Evolutionary conservation across 1,139 yeast species (phyloP), one percentile per base, ranked within the genome.

Genomic region (Scheffersomyces titani): DNA sequence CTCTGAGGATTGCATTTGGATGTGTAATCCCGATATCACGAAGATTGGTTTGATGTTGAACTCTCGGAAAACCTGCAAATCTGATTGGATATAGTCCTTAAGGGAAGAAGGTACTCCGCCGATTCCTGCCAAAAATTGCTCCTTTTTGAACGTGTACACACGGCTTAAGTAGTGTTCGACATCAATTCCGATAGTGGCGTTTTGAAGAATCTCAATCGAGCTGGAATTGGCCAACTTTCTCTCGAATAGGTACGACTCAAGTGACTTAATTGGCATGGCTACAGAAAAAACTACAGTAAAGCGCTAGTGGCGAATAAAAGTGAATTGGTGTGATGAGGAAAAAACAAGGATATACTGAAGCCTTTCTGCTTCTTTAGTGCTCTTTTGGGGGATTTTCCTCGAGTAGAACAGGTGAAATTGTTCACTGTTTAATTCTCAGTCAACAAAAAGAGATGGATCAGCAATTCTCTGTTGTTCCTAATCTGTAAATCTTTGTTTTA

Each of bases 61-160:
- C 57, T 85, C 86, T 57, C 80, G 76, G 66, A 92, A 86, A 3
- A 82, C 81, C 55, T 80, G 79, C 57, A 91, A 75, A 67, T 92
- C 96, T 1, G 86, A 75, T 52, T 85, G 85, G 52, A 92, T 76
- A 64, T 80, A 81, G 60, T 77, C 80, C 59, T 78, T 80, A 60
- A 92, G 73, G 1, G 91, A 83, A 49, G 83, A 72, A 1, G 97
- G 97, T 56, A 89, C 82, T 0, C 97, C 97, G 7, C 97, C 97
- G 61, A 90, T 82, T 5, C 96, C 97, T 53, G 89, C 90, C 53
- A 88, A 74, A 61, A 84, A 83, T 54, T 90, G 90, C 64, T 91
- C 97, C 58, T 86, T 86, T 61, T 87, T 87, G 61, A 77, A 79
- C 6, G 88, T 81, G 60, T 89, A 74, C 51, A 89, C 78, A 57